phyloP scores from a whole-genome alignment of 257 asterid species.

The Cruciata laevipes region DNA sequence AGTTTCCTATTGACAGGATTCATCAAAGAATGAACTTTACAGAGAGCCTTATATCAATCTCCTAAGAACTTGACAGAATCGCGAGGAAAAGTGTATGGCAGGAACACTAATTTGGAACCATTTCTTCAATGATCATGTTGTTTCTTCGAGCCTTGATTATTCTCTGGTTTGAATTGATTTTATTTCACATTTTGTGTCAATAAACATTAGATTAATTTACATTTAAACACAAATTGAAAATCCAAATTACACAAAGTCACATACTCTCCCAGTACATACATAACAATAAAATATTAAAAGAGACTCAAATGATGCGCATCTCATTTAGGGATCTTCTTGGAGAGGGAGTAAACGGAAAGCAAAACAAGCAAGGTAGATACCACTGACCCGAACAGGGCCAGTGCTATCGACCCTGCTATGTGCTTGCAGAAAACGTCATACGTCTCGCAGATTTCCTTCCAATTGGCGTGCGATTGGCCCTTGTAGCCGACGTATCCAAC shows the following conservation, averaged over 20 bases:
- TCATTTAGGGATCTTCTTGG: slow-evolving; percentile 63
- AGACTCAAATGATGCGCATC: neutral
- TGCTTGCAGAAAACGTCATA: slow-evolving; percentile 56
- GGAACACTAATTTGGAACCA: no score
- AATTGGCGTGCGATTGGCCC: slow-evolving; percentile 50
- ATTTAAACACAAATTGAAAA: slow-evolving; percentile 7
- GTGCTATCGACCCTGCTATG: slow-evolving; percentile 44
- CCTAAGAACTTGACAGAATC: no score
- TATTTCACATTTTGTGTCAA: neutral
- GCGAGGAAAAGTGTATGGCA: no score
- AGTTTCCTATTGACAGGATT: no score
- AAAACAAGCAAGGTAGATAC: slow-evolving; percentile 46
- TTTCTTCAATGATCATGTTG: no score
- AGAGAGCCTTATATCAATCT: no score
- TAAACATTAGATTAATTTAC: slow-evolving; percentile 1
- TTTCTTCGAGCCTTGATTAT: no score
- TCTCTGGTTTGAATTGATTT: no score
- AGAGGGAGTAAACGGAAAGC: slow-evolving; percentile 45
- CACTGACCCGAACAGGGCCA: slow-evolving; percentile 48
- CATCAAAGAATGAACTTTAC: no score
- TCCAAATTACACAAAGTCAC: slow-evolving; percentile 24
- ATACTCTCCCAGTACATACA: neutral
- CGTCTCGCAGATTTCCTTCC: slow-evolving; percentile 52
- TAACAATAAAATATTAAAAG: neutral
- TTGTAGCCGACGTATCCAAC: slow-evolving; percentile 66